Percentiles rank a stretch among this genome's conserved stretches.
Evolutionary conservation across 306 rosid genomes (phyloP).

Genomic region (Prosopis cineraria): DNA sequence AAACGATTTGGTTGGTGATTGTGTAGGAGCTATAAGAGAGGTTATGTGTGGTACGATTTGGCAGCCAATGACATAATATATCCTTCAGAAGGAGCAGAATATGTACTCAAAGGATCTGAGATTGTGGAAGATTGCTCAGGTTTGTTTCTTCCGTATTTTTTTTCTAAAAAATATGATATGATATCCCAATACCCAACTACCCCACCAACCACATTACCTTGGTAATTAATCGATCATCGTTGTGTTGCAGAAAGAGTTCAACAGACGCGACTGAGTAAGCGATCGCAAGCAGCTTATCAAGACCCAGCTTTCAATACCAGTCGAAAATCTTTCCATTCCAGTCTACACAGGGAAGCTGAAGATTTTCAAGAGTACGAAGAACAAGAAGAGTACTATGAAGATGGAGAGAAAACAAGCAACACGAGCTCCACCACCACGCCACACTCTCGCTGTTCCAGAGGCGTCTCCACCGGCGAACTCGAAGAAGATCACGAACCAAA

Average conservation of each 20-base stretch:
- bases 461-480: slow-evolving; percentile 69
- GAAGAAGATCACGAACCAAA: slow-evolving; percentile 42
- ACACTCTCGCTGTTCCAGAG: slow-evolving; percentile 81
- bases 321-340: slow-evolving; percentile 31
- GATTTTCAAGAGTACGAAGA: slow-evolving; percentile 47
- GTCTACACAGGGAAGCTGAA: slow-evolving; percentile 31
- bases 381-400: slow-evolving; percentile 48
- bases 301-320: slow-evolving; percentile 39
- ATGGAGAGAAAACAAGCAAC: slow-evolving; percentile 62
- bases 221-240: not conserved
- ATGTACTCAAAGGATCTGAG: slow-evolving; percentile 85
- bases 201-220: not conserved
- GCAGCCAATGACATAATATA: slow-evolving; percentile 61
- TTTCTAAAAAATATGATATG: not conserved
- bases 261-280: slow-evolving; percentile 41
- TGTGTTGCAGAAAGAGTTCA: slow-evolving; percentile 57
- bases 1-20: not conserved
- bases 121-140: slow-evolving; percentile 63
- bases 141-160: not conserved
- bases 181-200: not conserved
- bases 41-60: slow-evolving; percentile 90
- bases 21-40: slow-evolving; percentile 75
- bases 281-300: slow-evolving; percentile 13
- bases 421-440: slow-evolving; percentile 75
- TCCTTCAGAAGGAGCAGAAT: slow-evolving; percentile 87